phyloP scores from a whole-genome alignment of 1,284 basidiomycete species.

The Sanghuangporus baumii region DNA sequence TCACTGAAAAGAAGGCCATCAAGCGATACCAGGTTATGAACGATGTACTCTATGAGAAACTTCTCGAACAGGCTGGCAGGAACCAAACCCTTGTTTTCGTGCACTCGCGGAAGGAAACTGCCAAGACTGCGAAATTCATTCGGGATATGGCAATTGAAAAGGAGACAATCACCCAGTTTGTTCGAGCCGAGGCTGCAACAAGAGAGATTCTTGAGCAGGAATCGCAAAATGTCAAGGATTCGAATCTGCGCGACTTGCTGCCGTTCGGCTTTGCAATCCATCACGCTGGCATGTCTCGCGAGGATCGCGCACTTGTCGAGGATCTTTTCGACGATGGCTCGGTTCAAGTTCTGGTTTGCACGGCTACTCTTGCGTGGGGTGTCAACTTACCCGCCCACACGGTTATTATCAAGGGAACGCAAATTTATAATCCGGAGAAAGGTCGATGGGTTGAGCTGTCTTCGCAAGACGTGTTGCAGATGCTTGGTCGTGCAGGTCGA shows the following conservation, averaged over 20 bases:
- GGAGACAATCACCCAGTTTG: slow-evolving; percentile 93
- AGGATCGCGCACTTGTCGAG: slow-evolving; percentile 90
- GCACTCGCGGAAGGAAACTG: slow-evolving; percentile 97
- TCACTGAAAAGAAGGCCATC: slow-evolving; percentile 99
- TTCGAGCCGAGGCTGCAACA: slow-evolving; percentile 85
- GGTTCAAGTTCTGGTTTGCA: slow-evolving; percentile 94
- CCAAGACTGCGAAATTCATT: slow-evolving; percentile 94
- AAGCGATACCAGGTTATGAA: slow-evolving; percentile 98
- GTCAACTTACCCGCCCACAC: slow-evolving; percentile 98
- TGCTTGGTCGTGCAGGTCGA: slow-evolving; percentile 97
- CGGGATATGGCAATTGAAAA: slow-evolving; percentile 95
- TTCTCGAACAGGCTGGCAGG: slow-evolving; percentile 88
- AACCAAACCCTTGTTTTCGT: slow-evolving; percentile 95
- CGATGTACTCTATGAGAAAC: slow-evolving; percentile 99
- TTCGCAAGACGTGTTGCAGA: slow-evolving; percentile 95
- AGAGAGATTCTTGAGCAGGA: slow-evolving; percentile 87
- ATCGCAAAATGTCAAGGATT: slow-evolving; percentile 78
- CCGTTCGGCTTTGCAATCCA: slow-evolving; percentile 98
- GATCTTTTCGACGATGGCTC: slow-evolving; percentile 93
- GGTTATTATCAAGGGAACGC: slow-evolving; percentile 99
- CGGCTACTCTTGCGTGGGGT: slow-evolving; percentile 98
- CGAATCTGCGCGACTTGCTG: slow-evolving; percentile 83
- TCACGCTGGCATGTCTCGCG: slow-evolving; percentile 97
- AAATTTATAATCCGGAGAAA: slow-evolving; percentile 99
- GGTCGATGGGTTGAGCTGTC: slow-evolving; percentile 97